Evolutionary conservation across 805 yeast species (phyloP), one percentile per base, ranked within the genome.

Genomic region (Helenozyma baotianmanensis): DNA sequence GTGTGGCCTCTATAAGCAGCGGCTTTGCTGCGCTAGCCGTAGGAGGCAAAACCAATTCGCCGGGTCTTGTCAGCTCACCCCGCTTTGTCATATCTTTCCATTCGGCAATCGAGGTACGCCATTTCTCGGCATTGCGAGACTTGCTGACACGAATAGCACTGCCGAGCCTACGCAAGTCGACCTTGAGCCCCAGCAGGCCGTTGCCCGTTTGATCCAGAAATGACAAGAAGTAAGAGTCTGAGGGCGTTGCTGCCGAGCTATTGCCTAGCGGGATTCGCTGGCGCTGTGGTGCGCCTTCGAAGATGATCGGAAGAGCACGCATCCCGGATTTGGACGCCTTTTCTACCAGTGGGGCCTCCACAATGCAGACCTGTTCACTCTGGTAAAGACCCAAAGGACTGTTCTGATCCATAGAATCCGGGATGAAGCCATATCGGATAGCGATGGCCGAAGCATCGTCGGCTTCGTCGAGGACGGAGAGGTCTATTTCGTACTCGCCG

Each of bases 401-500:
- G 3, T 51, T 27, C 35, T 60, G 61, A 38, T 64, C 69, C 64
- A 65, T 54, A 17, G 66, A 53, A 31, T 61, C 67, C 4, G 70
- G 69, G 8, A 62, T 53, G 35, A 60, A 56, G 14, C 70, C 70
- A 38, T 66, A 66, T 18, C 71, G 51, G 17, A 66, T 47, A 4
- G 49, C 49, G 21, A 45, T 30, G 23, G 46, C 35, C 8, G 36
- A 21, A n/a, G 33, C 6, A 5, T 25, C 30, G 6, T 23, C 26
- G 9, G 19, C 8, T 14, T 26, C 22, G 19, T 36, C 33, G 12
- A 58, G 43, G n/a, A 40, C 50, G 30, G 58, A 48, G 27, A 64
- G 42, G 36, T 65, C 71, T 23, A 66, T 55, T 17, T 62, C 70
- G 45, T 66, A 66, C 40, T 66, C 72, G 12, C 72, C 72, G 46